These are phyloP conservation scores for Vigna nakashimae DNA, from an alignment of 306 rosid genomes.

Conservation along the genomic window DNA sequence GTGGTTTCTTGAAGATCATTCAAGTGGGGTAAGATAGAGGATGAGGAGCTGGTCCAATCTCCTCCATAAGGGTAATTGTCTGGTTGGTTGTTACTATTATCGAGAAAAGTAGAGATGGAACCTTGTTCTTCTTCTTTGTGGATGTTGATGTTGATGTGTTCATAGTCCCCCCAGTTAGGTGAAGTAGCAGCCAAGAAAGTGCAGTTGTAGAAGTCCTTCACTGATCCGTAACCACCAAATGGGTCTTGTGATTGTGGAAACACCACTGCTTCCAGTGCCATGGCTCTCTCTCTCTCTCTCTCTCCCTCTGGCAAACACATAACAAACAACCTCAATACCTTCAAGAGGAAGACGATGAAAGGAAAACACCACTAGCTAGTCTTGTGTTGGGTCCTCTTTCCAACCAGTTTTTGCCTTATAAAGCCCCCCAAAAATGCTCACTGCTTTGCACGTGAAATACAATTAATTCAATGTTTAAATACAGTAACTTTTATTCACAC, in stretches of 20 bases:
- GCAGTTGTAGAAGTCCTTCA: slow-evolving; percentile 64
- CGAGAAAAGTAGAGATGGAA: slow-evolving; percentile 51
- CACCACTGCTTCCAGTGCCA: slow-evolving; percentile 92
- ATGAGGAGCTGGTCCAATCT: slow-evolving; percentile 48
- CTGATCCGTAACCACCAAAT: slow-evolving; percentile 51
- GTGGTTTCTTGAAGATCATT: slow-evolving; percentile 36
- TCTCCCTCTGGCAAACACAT: slow-evolving; percentile 42
- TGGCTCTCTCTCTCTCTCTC: slow-evolving; percentile 43
- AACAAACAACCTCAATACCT: slow-evolving; percentile 13
- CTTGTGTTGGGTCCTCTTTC: slow-evolving; percentile 33
- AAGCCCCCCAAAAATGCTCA: slow-evolving; percentile 52
- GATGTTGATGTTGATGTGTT: slow-evolving; percentile 29
- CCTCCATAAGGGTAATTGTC: slow-evolving; percentile 45
- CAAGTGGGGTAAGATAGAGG: slow-evolving; percentile 50
- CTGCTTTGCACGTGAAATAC: slow-evolving; percentile 70
- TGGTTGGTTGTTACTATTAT: slow-evolving; percentile 45
- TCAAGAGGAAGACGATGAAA: slow-evolving; percentile 3
- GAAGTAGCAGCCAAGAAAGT: slow-evolving; percentile 43
- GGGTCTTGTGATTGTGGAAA: slow-evolving; percentile 72
- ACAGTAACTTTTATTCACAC: neutral
- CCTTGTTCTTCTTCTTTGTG: slow-evolving; percentile 39
- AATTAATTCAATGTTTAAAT: slow-evolving; percentile 3
- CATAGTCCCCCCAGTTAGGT: slow-evolving; percentile 43
- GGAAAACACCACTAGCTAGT: neutral
- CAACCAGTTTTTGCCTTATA: slow-evolving; percentile 51